These are phyloP conservation scores for Aspergillus pseudotamarii DNA, from an alignment of 2,329 filamentous ascomycete genomes.

Conservation along the genomic window DNA sequence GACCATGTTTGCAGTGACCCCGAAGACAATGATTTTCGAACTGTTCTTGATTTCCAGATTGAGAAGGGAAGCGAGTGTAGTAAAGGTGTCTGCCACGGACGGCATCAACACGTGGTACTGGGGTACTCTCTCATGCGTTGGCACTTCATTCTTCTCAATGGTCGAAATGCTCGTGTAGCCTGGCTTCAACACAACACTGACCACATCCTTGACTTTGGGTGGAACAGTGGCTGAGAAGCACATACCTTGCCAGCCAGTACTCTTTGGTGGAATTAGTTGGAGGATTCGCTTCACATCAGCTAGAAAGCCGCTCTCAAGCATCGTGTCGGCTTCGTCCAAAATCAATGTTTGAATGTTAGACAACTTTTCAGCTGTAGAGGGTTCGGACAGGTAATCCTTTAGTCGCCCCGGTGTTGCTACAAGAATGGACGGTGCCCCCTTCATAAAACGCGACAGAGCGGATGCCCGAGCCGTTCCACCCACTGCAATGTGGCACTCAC, in stretches of 20 bases:
- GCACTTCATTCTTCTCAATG: conserved; percentile 73
- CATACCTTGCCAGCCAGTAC: conserved; percentile 55
- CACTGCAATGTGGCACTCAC: conserved; percentile 51
- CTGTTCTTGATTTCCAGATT: conserved; percentile 41
- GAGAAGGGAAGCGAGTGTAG: conserved; percentile 49
- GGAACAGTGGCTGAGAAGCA: conserved; percentile 93
- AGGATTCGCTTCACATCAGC: conserved; percentile 57
- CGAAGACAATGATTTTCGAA: conserved; percentile 90
- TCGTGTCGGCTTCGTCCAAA: conserved; percentile 45
- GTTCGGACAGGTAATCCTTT: conserved; percentile 51
- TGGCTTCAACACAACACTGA: conserved; percentile 59
- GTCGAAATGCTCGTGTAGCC: conserved; percentile 88
- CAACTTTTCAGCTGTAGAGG: conserved; percentile 47
- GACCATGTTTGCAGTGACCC: conserved; percentile 70
- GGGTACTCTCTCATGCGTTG: conserved; percentile 65
- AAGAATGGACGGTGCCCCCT: conserved; percentile 39
- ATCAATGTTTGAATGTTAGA: conserved; percentile 53
- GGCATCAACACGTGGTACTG: conserved; percentile 53
- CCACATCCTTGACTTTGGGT: conserved; percentile 75
- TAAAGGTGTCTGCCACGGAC: conserved; percentile 48
- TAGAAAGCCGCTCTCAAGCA: conserved; percentile 47
- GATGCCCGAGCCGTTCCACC: conserved; percentile 39
- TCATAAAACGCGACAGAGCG: conserved; percentile 32
- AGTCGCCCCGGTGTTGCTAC: conserved; percentile 54
- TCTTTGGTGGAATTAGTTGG: conserved; percentile 54